A percentile compares a stretch with the other conserved stretches of the same genome.
Conservation (phyloP, 163 green algal species). For the Prototheca stagnorum region DNA sequence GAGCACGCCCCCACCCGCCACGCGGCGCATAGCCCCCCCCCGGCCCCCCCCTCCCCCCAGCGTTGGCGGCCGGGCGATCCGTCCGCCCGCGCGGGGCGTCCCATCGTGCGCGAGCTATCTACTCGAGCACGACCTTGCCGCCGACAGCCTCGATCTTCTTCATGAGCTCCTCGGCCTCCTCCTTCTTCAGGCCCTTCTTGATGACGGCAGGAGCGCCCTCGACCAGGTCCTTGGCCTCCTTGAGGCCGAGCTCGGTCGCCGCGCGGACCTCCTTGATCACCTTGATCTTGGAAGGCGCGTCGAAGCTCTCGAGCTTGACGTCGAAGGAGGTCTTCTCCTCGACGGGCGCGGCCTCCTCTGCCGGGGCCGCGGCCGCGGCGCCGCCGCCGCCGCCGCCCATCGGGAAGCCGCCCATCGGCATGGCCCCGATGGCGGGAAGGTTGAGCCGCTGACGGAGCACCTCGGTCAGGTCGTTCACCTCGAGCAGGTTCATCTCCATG, state of each 20-base stretch:
- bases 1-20: too few relatives aligned
- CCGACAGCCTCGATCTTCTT: slow-evolving; percentile 33
- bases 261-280: slow-evolving; percentile 93
- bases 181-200: slow-evolving; percentile 84
- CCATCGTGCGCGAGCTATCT: too few relatives aligned
- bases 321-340: slow-evolving; percentile 92
- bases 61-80: too few relatives aligned
- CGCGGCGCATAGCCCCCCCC: too few relatives aligned
- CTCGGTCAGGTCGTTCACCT: slow-evolving; percentile 63
- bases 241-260: slow-evolving; percentile 81
- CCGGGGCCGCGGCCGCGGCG: slow-evolving; percentile 8
- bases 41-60: too few relatives aligned
- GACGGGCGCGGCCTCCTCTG: slow-evolving; percentile 9
- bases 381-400: slow-evolving; percentile 6
- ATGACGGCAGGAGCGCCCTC: slow-evolving; percentile 76
- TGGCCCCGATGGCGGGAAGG: slow-evolving; percentile 7
- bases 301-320: slow-evolving; percentile 84
- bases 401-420: too few relatives aligned
- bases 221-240: slow-evolving; percentile 96
- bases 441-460: slow-evolving; percentile 63
- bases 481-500: slow-evolving; percentile 56
- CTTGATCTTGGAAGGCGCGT: slow-evolving; percentile 87
- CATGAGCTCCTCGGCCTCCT: slow-evolving; percentile 76
- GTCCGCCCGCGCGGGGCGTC: too few relatives aligned
- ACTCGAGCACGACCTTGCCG: slow-evolving; percentile 13